These are phyloP conservation scores for Themeda triandra DNA, from an alignment of 176 grass and related monocot species.

Conservation along the genomic window DNA sequence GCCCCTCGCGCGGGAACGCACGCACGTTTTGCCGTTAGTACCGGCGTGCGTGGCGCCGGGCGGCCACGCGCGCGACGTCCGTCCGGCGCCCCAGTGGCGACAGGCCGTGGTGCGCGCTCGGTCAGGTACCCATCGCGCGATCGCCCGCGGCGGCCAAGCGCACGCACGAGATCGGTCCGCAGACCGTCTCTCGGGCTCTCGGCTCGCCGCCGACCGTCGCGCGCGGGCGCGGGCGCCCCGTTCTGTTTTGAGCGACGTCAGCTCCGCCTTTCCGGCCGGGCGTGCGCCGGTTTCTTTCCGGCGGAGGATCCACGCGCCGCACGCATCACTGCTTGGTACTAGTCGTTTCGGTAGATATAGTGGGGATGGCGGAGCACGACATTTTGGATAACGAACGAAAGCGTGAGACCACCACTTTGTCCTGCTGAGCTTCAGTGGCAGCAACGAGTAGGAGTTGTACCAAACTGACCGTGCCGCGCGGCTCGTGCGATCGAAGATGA, in stretches of 20 bases:
- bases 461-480: too few species aligned
- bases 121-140: not conserved
- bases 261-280: not conserved
- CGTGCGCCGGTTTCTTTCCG: not conserved
- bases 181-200: not conserved
- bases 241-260: not conserved
- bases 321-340: too few species aligned
- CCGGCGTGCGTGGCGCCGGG: not conserved
- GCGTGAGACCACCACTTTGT: too few species aligned
- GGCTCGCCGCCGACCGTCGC: not conserved
- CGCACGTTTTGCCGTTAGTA: not conserved
- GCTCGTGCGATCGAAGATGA: too few species aligned
- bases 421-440: not conserved
- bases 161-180: too few species aligned
- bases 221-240: not conserved
- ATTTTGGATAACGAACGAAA: too few species aligned
- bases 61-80: not conserved
- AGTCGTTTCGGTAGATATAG: too few species aligned
- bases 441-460: not conserved
- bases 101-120: conserved; percentile 13
- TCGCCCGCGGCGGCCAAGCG: too few species aligned
- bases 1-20: not conserved
- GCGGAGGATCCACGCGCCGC: too few species aligned
- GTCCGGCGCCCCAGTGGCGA: not conserved
- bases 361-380: too few species aligned